Evolutionary conservation across 108 stramenopile genomes (phyloP).

Genomic region (Cyclostephanos invisitatus): DNA sequence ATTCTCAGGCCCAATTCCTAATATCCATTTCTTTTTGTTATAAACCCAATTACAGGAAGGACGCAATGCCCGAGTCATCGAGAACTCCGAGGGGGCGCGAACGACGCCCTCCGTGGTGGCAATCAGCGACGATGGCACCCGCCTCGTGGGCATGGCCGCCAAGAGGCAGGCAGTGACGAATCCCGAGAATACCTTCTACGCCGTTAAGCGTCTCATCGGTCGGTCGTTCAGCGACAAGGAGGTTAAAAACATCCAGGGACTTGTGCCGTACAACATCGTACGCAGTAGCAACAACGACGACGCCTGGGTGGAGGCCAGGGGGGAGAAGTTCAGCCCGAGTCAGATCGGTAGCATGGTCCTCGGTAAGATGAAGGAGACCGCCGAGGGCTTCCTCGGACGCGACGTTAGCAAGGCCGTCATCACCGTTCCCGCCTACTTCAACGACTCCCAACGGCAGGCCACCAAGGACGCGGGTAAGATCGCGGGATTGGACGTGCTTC

Average conservation of each 20-base stretch:
- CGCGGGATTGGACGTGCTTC: conserved; percentile 97
- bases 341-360: conserved; percentile 99
- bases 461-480: conserved; percentile 99
- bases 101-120: conserved; percentile 99
- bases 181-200: conserved; percentile 98
- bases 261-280: conserved; percentile 98
- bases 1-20: neutral
- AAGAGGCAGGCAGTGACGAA: conserved; percentile 99
- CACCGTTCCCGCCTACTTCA: conserved; percentile 99
- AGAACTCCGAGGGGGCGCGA: conserved; percentile 99
- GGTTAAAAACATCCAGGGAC: conserved; percentile 88
- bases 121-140: conserved; percentile 87
- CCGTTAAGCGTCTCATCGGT: conserved; percentile 98
- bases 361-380: conserved; percentile 99
- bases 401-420: conserved; percentile 96
- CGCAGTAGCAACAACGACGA: conserved; percentile 91
- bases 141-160: conserved; percentile 97
- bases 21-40: neutral
- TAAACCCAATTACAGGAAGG: conserved; percentile 70
- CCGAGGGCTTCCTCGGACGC: conserved; percentile 96
- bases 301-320: conserved; percentile 96
- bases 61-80: conserved; percentile 97
- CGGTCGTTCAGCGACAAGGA: conserved; percentile 89
- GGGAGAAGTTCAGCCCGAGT: conserved; percentile 94
- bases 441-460: conserved; percentile 97